Evolutionary conservation across 31 red algal genomes (phyloP).

Genomic region (Bonnemaisonia californica): DNA sequence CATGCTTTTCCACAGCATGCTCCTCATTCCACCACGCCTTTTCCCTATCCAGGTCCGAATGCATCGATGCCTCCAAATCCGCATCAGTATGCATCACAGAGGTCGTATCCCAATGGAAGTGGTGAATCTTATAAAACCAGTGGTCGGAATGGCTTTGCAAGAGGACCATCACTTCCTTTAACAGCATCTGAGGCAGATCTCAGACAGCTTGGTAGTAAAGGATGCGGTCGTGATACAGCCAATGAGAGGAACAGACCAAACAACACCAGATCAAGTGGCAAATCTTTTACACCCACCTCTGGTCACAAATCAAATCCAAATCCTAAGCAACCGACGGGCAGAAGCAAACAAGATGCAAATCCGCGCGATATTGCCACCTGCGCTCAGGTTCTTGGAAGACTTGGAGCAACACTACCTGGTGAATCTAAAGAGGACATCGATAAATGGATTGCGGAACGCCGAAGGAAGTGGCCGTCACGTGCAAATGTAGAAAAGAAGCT

Average conservation of each 20-base stretch:
- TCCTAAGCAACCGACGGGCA: background rate
- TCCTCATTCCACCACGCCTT: background rate
- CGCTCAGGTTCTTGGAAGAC: constrained; percentile 20
- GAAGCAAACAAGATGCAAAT: constrained; percentile 14
- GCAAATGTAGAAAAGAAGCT: constrained; percentile 48
- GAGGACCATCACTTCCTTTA: no score
- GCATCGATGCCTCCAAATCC: background rate
- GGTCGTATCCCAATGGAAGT: no score
- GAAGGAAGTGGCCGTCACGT: constrained; percentile 62
- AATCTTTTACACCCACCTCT: no score
- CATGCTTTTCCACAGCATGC: background rate
- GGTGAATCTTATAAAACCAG: no score
- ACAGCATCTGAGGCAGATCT: no score
- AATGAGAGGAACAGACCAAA: no score
- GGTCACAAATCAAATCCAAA: no score
- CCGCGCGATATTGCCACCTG: constrained; percentile 31
- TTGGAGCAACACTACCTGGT: constrained; percentile 42
- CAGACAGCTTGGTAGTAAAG: no score
- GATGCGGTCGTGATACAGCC: no score
- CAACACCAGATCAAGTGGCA: no score
- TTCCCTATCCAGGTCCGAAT: background rate
- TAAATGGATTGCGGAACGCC: constrained; percentile 48
- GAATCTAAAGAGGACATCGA: constrained; percentile 48
- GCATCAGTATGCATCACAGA: background rate
- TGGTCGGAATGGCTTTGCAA: no score